phyloP scores from a whole-genome alignment of 306 rosid genomes.

The Gleditsia sinensis region DNA sequence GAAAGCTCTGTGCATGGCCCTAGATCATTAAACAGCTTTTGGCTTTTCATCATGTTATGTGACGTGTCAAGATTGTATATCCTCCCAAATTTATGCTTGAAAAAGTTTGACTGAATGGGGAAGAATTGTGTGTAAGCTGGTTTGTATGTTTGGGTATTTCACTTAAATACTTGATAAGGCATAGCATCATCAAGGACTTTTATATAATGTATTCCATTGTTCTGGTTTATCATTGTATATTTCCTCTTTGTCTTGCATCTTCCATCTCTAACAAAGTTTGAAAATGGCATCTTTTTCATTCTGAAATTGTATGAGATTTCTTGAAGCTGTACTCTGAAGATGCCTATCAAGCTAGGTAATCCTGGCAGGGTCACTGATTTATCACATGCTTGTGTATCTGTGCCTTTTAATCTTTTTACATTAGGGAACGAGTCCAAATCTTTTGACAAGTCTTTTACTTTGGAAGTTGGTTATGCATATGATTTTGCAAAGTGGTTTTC shows the following conservation, averaged over 20 bases:
- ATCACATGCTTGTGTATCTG: conserved; percentile 3
- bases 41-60: background rate
- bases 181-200: background rate
- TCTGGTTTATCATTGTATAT: conserved; percentile 19
- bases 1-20: background rate
- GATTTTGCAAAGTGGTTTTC: conserved; percentile 11
- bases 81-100: background rate
- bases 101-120: background rate
- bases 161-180: background rate
- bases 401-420: conserved; percentile 16
- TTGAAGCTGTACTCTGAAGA: background rate
- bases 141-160: conserved; percentile 6
- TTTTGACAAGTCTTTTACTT: conserved; percentile 13
- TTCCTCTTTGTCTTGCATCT: background rate
- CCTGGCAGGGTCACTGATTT: background rate
- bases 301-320: background rate
- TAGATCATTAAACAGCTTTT: background rate
- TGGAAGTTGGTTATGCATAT: conserved; percentile 20
- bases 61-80: conserved; percentile 8
- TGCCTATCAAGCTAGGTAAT: background rate
- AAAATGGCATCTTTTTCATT: conserved; percentile 14
- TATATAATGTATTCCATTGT: background rate
- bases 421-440: background rate
- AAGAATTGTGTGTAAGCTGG: background rate
- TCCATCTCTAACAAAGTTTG: background rate